Evolutionary conservation across 257 asterid species (phyloP).

Genomic region (Verbascum thapsus): DNA sequence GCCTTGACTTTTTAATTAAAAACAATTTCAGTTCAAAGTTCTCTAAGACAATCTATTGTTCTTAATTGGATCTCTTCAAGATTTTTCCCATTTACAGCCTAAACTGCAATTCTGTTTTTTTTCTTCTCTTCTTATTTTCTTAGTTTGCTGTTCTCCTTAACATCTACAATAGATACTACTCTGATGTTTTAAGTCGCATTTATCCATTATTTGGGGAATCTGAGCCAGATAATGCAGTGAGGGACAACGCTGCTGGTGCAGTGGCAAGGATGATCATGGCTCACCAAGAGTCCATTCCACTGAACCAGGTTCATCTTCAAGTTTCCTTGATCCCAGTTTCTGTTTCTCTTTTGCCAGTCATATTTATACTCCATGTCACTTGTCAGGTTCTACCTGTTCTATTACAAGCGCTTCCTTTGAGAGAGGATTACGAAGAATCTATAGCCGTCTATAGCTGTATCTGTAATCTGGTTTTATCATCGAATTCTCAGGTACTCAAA

Average conservation of each 20-base stretch:
- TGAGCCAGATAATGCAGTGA: conserved; percentile 94
- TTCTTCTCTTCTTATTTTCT: conserved; percentile 14
- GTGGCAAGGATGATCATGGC: conserved; percentile 96
- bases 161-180: conserved; percentile 55
- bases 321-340: conserved; percentile 3
- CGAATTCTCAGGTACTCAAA: conserved; percentile 77
- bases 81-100: conserved; percentile 7
- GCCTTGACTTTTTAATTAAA: neutral
- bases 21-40: neutral
- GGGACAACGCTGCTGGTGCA: conserved; percentile 99
- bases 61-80: conserved; percentile 18
- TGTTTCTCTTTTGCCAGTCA: conserved; percentile 25
- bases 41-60: neutral
- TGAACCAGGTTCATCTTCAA: conserved; percentile 67
- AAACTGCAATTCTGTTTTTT: no score
- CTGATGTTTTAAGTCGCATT: conserved; percentile 69
- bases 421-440: conserved; percentile 95
- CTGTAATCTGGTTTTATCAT: conserved; percentile 78
- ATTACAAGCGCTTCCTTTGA: conserved; percentile 90
- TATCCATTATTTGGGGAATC: conserved; percentile 84
- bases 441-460: conserved; percentile 83
- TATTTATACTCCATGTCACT: conserved; percentile 28
- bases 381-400: conserved; percentile 83
- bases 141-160: conserved; percentile 28
- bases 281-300: conserved; percentile 82